Evolutionary conservation across 2,329 filamentous ascomycete species (phyloP).

Genomic region (Dendryphion nanum): DNA sequence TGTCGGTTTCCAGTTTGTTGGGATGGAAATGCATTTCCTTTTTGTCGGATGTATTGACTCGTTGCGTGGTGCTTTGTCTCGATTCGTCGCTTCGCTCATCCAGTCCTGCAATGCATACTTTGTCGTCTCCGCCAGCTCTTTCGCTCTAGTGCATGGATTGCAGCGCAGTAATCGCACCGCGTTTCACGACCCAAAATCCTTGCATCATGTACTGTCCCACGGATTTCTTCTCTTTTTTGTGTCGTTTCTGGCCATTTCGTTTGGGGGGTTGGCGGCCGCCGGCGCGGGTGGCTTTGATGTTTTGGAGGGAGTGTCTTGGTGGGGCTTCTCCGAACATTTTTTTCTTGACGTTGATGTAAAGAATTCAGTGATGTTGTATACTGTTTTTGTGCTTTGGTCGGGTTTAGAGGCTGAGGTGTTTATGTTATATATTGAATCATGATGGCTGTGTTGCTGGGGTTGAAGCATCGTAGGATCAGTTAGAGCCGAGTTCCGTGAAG

Average conservation of each 20-base stretch:
- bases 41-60: too few species aligned
- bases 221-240: conserved; percentile 9
- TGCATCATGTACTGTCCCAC: conserved; percentile 2
- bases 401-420: neutral
- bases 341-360: too few species aligned
- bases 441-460: neutral
- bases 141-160: neutral
- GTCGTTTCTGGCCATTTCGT: conserved; percentile 13
- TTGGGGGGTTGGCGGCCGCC: conserved; percentile 18
- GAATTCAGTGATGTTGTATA: too few species aligned
- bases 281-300: conserved; percentile 13
- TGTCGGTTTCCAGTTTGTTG: too few species aligned
- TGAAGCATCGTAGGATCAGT: too few species aligned
- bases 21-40: too few species aligned
- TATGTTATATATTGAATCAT: neutral
- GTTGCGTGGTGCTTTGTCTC: neutral
- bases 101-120: neutral
- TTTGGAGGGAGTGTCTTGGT: conserved; percentile 14
- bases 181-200: neutral
- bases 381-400: conserved; percentile 2
- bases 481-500: neutral
- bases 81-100: neutral
- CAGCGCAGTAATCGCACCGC: neutral
- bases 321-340: too few species aligned
- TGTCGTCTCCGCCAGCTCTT: too few species aligned